These are phyloP conservation scores for Globisporangium carolinianum DNA, from an alignment of 352 stramenopile genomes.

Conservation along the genomic window DNA sequence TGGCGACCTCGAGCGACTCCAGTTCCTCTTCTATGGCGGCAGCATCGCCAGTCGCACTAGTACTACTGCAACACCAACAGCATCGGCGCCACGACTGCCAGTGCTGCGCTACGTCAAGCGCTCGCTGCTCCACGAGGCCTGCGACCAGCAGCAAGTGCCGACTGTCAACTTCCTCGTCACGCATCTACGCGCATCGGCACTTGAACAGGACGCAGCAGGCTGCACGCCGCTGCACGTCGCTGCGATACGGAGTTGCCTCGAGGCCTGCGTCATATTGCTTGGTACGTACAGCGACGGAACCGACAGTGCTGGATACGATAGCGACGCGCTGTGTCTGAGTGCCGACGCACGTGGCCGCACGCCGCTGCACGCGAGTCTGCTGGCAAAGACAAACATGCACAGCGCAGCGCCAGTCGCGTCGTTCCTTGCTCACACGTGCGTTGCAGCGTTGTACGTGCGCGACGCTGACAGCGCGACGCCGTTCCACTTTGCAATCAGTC, in stretches of 20 bases:
- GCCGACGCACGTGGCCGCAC: conserved; percentile 40
- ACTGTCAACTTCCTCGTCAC: conserved; percentile 28
- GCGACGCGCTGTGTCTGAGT: conserved; percentile 22
- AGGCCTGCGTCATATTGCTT: conserved; percentile 37
- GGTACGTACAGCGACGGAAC: conserved; percentile 2
- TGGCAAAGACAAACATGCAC: conserved; percentile 1
- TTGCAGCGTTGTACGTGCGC: conserved; percentile 24
- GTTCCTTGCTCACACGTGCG: conserved; percentile 24
- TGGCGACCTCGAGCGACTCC: conserved; percentile 33
- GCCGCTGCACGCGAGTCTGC: conserved; percentile 39
- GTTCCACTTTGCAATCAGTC: conserved; percentile 40
- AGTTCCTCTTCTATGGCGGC: conserved; percentile 26
- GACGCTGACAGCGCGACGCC: conserved; percentile 33
- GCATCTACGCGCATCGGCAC: conserved; percentile 3
- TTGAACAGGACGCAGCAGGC: conserved; percentile 24
- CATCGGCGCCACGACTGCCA: background rate
- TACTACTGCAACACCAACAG: background rate
- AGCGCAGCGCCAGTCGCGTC: conserved; percentile 9
- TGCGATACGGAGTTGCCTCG: conserved; percentile 28
- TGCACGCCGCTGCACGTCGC: conserved; percentile 48
- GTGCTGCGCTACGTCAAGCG: conserved; percentile 20
- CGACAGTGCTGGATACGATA: conserved; percentile 2
- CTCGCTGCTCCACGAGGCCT: conserved; percentile 60
- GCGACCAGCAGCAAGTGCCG: conserved; percentile 17
- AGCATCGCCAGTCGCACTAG: too few relatives aligned